Evolutionary conservation across 2,329 filamentous ascomycete genomes (phyloP).

Genomic region (Trichoderma gracile): DNA sequence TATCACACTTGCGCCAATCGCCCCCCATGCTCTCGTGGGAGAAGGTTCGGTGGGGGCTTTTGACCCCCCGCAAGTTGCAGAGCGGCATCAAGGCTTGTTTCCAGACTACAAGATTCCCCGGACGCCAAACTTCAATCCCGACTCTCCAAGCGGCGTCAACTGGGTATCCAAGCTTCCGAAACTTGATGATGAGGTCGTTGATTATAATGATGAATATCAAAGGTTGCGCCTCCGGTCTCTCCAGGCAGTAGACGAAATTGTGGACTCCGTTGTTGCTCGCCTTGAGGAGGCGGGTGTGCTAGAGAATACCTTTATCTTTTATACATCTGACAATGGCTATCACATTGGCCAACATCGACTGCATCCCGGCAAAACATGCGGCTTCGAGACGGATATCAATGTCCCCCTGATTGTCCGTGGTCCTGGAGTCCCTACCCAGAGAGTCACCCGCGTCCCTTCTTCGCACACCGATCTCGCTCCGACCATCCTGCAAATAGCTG

Average conservation of each 20-base stretch:
- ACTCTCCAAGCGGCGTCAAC: slow-evolving; percentile 45
- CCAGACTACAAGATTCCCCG: slow-evolving; percentile 59
- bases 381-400: slow-evolving; percentile 60
- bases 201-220: slow-evolving; percentile 54
- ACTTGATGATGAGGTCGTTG: slow-evolving; percentile 45
- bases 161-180: slow-evolving; percentile 48
- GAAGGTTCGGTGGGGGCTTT: slow-evolving; percentile 33
- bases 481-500: slow-evolving; percentile 53
- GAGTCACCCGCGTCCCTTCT: slow-evolving; percentile 49
- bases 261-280: slow-evolving; percentile 46
- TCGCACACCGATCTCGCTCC: slow-evolving; percentile 66
- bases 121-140: slow-evolving; percentile 66
- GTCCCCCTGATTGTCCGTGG: slow-evolving; percentile 59
- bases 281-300: slow-evolving; percentile 47
- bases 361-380: slow-evolving; percentile 58
- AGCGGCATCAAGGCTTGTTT: slow-evolving; percentile 65
- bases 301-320: slow-evolving; percentile 62
- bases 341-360: slow-evolving; percentile 62
- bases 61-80: slow-evolving; percentile 56
- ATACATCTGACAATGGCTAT: slow-evolving; percentile 61
- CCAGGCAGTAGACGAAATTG: slow-evolving; percentile 57
- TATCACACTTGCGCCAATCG: slow-evolving; percentile 64
- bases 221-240: slow-evolving; percentile 52
- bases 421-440: slow-evolving; percentile 49
- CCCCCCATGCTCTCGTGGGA: slow-evolving; percentile 59